Evolutionary conservation across 2,329 filamentous ascomycete genomes (phyloP).

Genomic region (Lanzia echinophila): DNA sequence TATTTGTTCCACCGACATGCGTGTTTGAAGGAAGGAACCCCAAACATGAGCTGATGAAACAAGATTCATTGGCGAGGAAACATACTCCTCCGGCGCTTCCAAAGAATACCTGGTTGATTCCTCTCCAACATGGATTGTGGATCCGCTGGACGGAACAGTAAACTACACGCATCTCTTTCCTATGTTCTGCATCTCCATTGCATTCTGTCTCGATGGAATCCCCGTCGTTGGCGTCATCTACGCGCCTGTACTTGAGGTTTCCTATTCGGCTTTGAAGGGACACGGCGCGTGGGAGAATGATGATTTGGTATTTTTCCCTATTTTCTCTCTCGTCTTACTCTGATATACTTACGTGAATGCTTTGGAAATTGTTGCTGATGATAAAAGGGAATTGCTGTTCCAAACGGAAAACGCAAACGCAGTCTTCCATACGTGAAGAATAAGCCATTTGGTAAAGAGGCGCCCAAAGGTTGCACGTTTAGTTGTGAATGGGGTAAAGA

Average conservation of each 20-base stretch:
- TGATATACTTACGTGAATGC: too few species aligned
- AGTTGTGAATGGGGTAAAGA: constrained; percentile 78
- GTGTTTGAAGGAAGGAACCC: too few species aligned
- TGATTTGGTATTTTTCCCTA: background rate
- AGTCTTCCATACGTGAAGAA: constrained; percentile 56
- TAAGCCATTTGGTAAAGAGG: constrained; percentile 54
- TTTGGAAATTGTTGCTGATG: too few species aligned
- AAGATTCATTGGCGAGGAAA: constrained; percentile 72
- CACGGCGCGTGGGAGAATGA: constrained; percentile 51
- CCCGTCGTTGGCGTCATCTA: constrained; percentile 67
- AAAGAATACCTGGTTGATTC: constrained; percentile 60
- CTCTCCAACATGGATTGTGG: constrained; percentile 66
- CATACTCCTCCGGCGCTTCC: constrained; percentile 61
- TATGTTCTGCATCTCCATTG: constrained; percentile 77
- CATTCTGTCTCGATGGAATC: constrained; percentile 51
- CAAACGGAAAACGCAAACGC: constrained; percentile 43
- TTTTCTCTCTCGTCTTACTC: too few species aligned
- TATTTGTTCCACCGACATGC: too few species aligned
- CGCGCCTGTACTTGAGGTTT: constrained; percentile 61
- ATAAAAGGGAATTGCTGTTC: background rate
- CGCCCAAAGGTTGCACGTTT: constrained; percentile 65
- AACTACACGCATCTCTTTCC: constrained; percentile 62
- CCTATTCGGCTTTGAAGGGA: constrained; percentile 61
- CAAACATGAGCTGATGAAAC: background rate
- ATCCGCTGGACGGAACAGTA: constrained; percentile 55